Percentiles rank a stretch among this genome's conserved stretches.
Evolutionary conservation across 2,329 filamentous ascomycete species (phyloP).

Genomic region (Zasmidium angulare): DNA sequence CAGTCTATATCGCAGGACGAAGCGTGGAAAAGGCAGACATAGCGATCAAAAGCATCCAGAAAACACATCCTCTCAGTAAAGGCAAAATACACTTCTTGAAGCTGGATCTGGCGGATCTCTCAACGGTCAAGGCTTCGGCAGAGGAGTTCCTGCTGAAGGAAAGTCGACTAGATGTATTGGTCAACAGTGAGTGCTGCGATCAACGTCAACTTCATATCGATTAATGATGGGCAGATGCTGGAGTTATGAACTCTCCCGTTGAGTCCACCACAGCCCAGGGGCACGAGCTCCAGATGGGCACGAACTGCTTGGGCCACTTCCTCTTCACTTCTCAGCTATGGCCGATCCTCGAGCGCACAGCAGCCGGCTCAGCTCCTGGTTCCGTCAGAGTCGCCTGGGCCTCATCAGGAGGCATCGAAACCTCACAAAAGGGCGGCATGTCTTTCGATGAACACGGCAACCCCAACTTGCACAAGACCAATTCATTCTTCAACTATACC

Average conservation of each 20-base stretch:
- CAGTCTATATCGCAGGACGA: slow-evolving; percentile 57
- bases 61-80: slow-evolving; percentile 35
- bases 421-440: slow-evolving; percentile 24
- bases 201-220: background rate
- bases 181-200: slow-evolving; percentile 35
- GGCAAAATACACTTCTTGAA: slow-evolving; percentile 47
- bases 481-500: slow-evolving; percentile 23
- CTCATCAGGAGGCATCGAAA: slow-evolving; percentile 26
- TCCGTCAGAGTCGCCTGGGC: slow-evolving; percentile 34
- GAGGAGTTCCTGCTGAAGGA: slow-evolving; percentile 38
- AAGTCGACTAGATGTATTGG: slow-evolving; percentile 40
- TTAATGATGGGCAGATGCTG: background rate
- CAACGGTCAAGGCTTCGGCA: slow-evolving; percentile 34
- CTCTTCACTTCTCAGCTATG: slow-evolving; percentile 34
- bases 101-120: slow-evolving; percentile 45
- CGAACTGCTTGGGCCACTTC: slow-evolving; percentile 36
- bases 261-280: slow-evolving; percentile 35
- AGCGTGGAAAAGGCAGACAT: slow-evolving; percentile 44
- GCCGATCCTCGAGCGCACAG: slow-evolving; percentile 31
- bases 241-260: slow-evolving; percentile 34
- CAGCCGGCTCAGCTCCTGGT: slow-evolving; percentile 21
- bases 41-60: slow-evolving; percentile 48
- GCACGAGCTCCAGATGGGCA: slow-evolving; percentile 37
- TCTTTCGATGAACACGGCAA: slow-evolving; percentile 14
- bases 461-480: slow-evolving; percentile 15